Conservation (phyloP, 805 yeast species). For the Wickerhamiella brachini region DNA sequence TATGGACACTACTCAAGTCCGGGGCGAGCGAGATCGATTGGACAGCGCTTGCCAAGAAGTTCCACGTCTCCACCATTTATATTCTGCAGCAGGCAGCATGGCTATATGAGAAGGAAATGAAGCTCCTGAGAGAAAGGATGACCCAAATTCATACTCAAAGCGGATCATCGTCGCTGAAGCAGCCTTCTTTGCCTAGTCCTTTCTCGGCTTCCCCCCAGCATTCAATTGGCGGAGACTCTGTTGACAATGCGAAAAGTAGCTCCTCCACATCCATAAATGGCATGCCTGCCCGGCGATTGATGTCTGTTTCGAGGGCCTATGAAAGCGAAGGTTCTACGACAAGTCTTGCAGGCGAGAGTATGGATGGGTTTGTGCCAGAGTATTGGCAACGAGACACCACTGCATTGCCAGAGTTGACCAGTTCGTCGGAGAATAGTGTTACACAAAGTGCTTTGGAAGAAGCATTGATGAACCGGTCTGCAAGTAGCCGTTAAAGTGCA, state of each 20-base stretch:
- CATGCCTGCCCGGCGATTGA: conserved; percentile 8
- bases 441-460: conserved; percentile 25
- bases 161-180: neutral
- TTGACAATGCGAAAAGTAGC: neutral
- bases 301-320: conserved; percentile 8
- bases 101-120: conserved; percentile 29
- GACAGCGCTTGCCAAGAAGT: conserved; percentile 23
- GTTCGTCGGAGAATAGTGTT: conserved; percentile 18
- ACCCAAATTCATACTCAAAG: conserved; percentile 8
- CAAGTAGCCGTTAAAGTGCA: neutral
- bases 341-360: conserved; percentile 3
- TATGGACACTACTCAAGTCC: conserved; percentile 26
- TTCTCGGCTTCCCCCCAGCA: neutral
- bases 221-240: neutral
- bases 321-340: conserved; percentile 1
- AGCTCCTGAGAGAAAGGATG: conserved; percentile 24
- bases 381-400: neutral
- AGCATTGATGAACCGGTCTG: conserved; percentile 18
- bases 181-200: neutral
- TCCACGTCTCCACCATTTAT: conserved; percentile 26
- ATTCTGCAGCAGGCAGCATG: conserved; percentile 31
- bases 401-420: neutral
- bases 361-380: conserved; percentile 8
- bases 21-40: conserved; percentile 24
- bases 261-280: neutral